Evolutionary conservation across 2,329 filamentous ascomycete species (phyloP), one percentile per base, ranked within the genome.

Genomic region (Thielaviopsis populi): DNA sequence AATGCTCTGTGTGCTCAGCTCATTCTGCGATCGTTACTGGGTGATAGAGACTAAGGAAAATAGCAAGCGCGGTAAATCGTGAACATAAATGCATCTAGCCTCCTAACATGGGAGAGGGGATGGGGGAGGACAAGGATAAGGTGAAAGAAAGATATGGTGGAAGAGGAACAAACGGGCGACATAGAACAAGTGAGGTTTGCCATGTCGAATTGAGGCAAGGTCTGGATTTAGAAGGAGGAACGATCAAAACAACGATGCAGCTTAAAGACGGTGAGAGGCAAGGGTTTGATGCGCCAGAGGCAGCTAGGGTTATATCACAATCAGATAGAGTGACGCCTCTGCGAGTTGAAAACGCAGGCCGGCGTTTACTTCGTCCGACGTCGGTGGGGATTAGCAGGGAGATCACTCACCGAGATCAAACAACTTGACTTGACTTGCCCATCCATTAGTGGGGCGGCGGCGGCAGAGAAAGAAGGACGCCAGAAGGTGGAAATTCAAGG

Each of bases 381-480:
- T 56, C 53, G 53, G 53, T 56, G 53, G 37, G 10, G 27, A 27
- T 6, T 13, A 8, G 17, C 27, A 17, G 53, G 19, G 56, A 41
- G 19, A 27, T 40, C 24, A 33, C 19, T 60, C 27, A 64, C 62
- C 62, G 62, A 53, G 41, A 50, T 24, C 40, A n/a, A 27, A 58
- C 17, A 56, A n/a, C 17, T 11, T 56, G 50, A n/a, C n/a, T n/a
- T n/a, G n/a, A n/a, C n/a, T n/a, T n/a, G n/a, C n/a, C n/a, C n/a
- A n/a, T n/a, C n/a, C 22, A 37, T 56, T 56, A 27, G 50, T 33
- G 53, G 53, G 53, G 50, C 3, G 30, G 30, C 30, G 33, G 5
- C 42, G 4, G n/a, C 2, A 46, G 17, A 11, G 42, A 19, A 46
- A 46, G 42, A 46, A 46, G n/a, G n/a, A n/a, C n/a, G n/a, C n/a